These are phyloP conservation scores for Alternaria sp. DNA, from an alignment of 2,329 filamentous ascomycete species.

Conservation along the genomic window DNA sequence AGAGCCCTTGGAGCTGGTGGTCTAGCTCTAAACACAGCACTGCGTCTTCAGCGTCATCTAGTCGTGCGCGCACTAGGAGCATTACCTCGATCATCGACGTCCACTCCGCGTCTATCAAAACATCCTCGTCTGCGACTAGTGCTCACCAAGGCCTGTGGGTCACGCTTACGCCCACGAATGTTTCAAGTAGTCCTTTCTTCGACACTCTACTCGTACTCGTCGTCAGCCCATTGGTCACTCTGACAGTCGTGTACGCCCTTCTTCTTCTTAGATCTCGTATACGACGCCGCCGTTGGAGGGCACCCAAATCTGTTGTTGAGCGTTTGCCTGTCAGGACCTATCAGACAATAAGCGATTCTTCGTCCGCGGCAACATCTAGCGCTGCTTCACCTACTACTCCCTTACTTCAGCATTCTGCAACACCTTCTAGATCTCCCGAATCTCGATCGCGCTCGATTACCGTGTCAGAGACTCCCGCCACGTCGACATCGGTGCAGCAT, in stretches of 20 bases:
- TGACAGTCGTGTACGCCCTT: conserved; percentile 91
- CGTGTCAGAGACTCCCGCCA: conserved; percentile 63
- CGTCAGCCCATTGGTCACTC: conserved; percentile 87
- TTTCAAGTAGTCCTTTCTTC: conserved; percentile 89
- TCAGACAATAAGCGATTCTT: conserved; percentile 75
- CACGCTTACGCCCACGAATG: conserved; percentile 88
- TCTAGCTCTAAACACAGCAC: conserved; percentile 30
- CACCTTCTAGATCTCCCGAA: conserved; percentile 45
- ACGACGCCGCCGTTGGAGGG: conserved; percentile 87
- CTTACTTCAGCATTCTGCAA: conserved; percentile 64
- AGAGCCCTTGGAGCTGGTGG: conserved; percentile 22
- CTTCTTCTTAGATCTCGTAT: conserved; percentile 88
- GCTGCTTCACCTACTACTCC: conserved; percentile 78
- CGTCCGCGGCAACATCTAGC: conserved; percentile 66
- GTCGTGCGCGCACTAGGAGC: conserved; percentile 20
- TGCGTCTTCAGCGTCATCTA: conserved; percentile 15
- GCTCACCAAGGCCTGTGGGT: conserved; percentile 87
- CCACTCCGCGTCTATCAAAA: conserved; percentile 24
- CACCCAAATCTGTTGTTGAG: conserved; percentile 96
- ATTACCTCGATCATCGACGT: conserved; percentile 24
- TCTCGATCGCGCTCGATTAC: conserved; percentile 70
- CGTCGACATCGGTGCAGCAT: conserved; percentile 37
- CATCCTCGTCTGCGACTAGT: conserved; percentile 36
- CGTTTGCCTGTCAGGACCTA: conserved; percentile 94
- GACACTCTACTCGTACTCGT: conserved; percentile 97